phyloP scores from a whole-genome alignment of 208 protist species.

The Trypanosomatidae sp. region DNA sequence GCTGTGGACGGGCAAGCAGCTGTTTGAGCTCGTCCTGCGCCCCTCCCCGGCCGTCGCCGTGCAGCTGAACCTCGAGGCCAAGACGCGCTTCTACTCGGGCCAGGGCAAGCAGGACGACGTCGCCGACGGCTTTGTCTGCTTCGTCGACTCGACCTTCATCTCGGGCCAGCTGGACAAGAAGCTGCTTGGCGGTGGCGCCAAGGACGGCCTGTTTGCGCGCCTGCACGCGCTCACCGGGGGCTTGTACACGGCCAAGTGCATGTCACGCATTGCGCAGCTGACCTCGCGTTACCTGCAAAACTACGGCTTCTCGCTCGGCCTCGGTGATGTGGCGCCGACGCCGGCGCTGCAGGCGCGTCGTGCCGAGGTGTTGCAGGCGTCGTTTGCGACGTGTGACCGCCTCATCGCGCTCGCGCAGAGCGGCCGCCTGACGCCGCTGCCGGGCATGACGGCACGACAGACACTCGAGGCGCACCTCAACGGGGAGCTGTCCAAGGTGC shows the following conservation, averaged over 20 bases:
- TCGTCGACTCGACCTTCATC: slow-evolving; percentile 91
- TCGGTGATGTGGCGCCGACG: slow-evolving; percentile 94
- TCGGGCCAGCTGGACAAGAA: slow-evolving; percentile 97
- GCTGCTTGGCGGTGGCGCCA: slow-evolving; percentile 89
- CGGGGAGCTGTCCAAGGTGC: slow-evolving; percentile 93
- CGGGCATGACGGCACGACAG: slow-evolving; percentile 92
- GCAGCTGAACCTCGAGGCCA: slow-evolving; percentile 87
- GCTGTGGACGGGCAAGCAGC: slow-evolving; percentile 99
- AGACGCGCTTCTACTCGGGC: slow-evolving; percentile 83
- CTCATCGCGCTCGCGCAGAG: slow-evolving; percentile 89
- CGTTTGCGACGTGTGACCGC: slow-evolving; percentile 87
- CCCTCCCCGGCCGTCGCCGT: slow-evolving; percentile 34
- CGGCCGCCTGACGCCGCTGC: slow-evolving; percentile 85
- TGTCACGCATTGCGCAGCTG: slow-evolving; percentile 94
- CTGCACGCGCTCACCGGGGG: slow-evolving; percentile 83
- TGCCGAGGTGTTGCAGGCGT: slow-evolving; percentile 79
- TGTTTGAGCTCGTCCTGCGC: slow-evolving; percentile 92
- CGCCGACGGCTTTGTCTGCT: slow-evolving; percentile 91
- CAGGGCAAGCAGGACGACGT: slow-evolving; percentile 42
- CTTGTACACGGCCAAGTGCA: slow-evolving; percentile 80
- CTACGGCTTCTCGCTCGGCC: slow-evolving; percentile 99
- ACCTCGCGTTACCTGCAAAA: slow-evolving; percentile 90
- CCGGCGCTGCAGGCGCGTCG: slow-evolving; percentile 82
- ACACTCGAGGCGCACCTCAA: slow-evolving; percentile 95
- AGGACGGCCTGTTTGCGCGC: slow-evolving; percentile 93